Conservation (phyloP, 805 yeast species). For the Metschnikowia matae region DNA sequence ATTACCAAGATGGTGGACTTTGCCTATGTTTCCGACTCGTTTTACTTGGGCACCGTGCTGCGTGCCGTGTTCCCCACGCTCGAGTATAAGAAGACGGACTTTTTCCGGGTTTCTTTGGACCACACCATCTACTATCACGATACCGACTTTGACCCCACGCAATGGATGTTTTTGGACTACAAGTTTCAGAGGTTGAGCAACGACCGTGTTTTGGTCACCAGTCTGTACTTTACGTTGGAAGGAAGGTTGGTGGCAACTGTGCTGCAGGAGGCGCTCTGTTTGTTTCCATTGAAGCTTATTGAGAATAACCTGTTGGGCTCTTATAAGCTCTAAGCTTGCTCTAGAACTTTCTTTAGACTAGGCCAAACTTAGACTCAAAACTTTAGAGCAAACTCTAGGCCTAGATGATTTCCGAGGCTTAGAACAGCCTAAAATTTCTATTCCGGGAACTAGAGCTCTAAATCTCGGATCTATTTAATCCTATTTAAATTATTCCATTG, state of each 20-base stretch:
- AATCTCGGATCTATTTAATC: no score
- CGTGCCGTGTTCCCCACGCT: conserved; percentile 20
- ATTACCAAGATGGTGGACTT: conserved; percentile 20
- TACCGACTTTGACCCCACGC: conserved; percentile 31
- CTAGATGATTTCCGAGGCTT: no score
- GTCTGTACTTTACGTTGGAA: conserved; percentile 25
- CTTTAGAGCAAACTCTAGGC: no score
- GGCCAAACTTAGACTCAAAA: no score
- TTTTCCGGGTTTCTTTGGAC: conserved; percentile 38
- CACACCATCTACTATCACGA: conserved; percentile 36
- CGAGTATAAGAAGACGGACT: conserved; percentile 14
- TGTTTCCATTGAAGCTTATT: conserved; percentile 13
- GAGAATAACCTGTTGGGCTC: conserved; percentile 10
- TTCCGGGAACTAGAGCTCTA: no score
- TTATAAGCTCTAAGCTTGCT: conserved; percentile 11
- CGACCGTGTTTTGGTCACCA: conserved; percentile 30
- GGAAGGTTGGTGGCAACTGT: conserved; percentile 28
- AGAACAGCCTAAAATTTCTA: no score
- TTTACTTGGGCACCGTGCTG: conserved; percentile 27
- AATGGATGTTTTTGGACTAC: conserved; percentile 35
- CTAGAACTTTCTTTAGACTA: no score
- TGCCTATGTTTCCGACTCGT: conserved; percentile 28
- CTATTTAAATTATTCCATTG: no score
- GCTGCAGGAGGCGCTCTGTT: conserved; percentile 32
- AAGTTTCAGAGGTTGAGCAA: conserved; percentile 29